A percentile compares a stretch with the other conserved stretches of the same genome.
Conservation (phyloP, 2,329 filamentous ascomycete genomes). For the Teratosphaeria pseudoeucalypti region DNA sequence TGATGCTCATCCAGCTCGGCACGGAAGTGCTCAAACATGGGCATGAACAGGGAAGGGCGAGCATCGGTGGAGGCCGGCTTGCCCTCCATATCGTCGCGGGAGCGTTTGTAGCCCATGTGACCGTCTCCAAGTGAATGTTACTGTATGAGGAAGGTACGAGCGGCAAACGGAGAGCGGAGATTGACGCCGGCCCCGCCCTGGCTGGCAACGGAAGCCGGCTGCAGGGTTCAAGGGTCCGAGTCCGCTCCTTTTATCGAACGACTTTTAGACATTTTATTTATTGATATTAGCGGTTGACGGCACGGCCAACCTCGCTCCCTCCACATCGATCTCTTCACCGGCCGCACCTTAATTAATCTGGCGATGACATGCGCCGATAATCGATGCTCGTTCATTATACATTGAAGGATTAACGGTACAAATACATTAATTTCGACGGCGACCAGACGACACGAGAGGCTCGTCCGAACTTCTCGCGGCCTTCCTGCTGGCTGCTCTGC, state of each 20-base stretch:
- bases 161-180: neutral
- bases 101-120: constrained; percentile 5
- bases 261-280: neutral
- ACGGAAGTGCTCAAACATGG: constrained; percentile 80
- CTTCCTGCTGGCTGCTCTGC: neutral
- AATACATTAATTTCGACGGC: neutral
- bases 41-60: constrained; percentile 34
- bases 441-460: neutral
- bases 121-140: neutral
- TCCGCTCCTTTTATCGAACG: neutral
- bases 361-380: neutral
- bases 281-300: no score
- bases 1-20: constrained; percentile 88
- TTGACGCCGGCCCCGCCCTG: neutral
- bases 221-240: neutral
- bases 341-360: no score
- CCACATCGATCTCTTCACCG: no score
- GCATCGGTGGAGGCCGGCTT: neutral
- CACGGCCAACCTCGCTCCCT: no score
- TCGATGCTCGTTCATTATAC: neutral
- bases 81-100: constrained; percentile 7
- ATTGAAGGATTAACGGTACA: neutral
- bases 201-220: neutral
- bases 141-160: neutral
- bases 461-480: neutral